Conservation (phyloP, 2,329 filamentous ascomycete species). For the Epichloe elymi region DNA sequence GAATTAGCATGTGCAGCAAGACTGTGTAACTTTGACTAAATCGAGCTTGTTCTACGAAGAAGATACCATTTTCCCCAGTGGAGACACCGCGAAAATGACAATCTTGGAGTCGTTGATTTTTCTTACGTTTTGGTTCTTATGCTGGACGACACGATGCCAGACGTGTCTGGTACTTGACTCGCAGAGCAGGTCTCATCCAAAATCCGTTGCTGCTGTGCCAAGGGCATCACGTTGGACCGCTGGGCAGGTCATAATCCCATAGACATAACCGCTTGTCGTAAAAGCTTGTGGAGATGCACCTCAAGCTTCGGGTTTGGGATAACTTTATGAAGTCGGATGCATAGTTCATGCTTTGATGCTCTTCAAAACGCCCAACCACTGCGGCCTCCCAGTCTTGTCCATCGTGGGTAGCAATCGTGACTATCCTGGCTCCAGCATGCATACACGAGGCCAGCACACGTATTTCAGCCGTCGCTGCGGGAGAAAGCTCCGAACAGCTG, state of each 20-base stretch:
- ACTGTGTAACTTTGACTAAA: not conserved
- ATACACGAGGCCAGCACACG: conserved; percentile 79
- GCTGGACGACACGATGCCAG: not conserved
- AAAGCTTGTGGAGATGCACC: conserved; percentile 60
- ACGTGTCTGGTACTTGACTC: not conserved
- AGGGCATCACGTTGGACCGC: not conserved
- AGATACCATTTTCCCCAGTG: no score
- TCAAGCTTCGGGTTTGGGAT: conserved; percentile 15
- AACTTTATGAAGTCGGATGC: conserved; percentile 55
- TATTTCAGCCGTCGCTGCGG: conserved; percentile 17
- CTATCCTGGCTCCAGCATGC: conserved; percentile 71
- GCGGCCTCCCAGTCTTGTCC: conserved; percentile 44
- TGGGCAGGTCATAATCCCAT: conserved; percentile 33
- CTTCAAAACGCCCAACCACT: conserved; percentile 60
- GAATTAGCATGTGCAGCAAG: not conserved
- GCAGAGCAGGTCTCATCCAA: not conserved
- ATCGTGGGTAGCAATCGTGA: conserved; percentile 29
- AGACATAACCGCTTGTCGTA: conserved; percentile 60
- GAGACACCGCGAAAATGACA: no score
- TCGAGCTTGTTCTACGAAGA: no score
- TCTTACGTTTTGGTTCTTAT: no score
- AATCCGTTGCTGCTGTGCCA: not conserved
- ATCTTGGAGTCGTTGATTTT: no score
- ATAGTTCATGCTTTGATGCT: conserved; percentile 93
- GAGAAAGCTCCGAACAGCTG: conserved; percentile 6